Conservation (phyloP, 2,329 filamentous ascomycete genomes). For the Botrytis pseudocinerea region DNA sequence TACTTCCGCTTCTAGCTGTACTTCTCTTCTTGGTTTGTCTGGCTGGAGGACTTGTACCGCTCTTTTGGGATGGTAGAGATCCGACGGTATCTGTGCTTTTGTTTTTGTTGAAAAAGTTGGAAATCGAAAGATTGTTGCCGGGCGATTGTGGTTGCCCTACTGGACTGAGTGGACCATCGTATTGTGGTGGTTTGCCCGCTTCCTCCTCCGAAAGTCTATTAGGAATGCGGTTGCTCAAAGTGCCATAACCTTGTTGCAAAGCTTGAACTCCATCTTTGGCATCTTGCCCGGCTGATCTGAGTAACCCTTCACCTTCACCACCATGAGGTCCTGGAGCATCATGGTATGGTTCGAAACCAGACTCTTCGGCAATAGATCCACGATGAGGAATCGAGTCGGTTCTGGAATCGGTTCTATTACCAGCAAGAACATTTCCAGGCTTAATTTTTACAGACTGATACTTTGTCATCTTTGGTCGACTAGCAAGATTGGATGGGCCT, state of each 20-base stretch:
- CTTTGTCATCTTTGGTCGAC: conserved; percentile 61
- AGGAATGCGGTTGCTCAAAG: conserved; percentile 37
- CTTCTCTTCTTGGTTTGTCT: conserved; percentile 45
- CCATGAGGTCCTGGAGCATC: conserved; percentile 47
- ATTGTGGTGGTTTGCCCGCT: neutral
- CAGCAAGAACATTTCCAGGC: conserved; percentile 40
- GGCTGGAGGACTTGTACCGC: conserved; percentile 35
- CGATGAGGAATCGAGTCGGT: conserved; percentile 46
- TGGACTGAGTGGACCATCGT: conserved; percentile 15
- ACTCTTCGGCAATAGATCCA: conserved; percentile 44
- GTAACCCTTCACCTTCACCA: conserved; percentile 54
- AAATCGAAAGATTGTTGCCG: neutral
- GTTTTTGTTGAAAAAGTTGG: conserved; percentile 17
- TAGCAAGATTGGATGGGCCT: conserved; percentile 66
- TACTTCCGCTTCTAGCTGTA: conserved; percentile 69
- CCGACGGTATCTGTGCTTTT: conserved; percentile 38
- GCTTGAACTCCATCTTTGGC: conserved; percentile 67
- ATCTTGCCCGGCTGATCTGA: conserved; percentile 55
- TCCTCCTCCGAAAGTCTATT: neutral
- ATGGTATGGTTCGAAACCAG: conserved; percentile 39
- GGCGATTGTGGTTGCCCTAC: conserved; percentile 6
- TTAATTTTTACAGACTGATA: conserved; percentile 69
- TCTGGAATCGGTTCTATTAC: conserved; percentile 33
- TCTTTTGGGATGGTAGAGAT: conserved; percentile 33
- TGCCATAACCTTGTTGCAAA: conserved; percentile 56